Base-by-base conservation (phyloP, 2,329 filamentous ascomycete genomes). In the Fonsecaea nubica region DNA sequence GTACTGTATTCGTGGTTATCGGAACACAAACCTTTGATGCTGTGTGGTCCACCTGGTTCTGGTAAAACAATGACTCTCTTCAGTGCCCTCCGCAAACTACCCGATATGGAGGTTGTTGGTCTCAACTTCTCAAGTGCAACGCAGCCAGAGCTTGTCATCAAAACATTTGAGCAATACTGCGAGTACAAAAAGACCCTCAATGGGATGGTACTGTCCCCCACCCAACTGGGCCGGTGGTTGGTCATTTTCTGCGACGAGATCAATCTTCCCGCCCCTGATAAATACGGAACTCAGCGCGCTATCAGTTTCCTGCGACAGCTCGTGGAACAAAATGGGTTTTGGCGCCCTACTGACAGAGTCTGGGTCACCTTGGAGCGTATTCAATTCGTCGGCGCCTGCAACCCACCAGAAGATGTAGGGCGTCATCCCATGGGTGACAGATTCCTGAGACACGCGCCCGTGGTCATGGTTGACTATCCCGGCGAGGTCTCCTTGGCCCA, bases 51-150 rank as follows among this genome's bases (percentile, higher is more conserved):
- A 76, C 95, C 95, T 65, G 95, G 95, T 82, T 99, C 95, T 59
- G 95, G 95, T 84, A 99, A 99, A 83, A 99, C 95, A 4, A 99
- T 99, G 95, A 99, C 95, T 10, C 84, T 99, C 12, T 99, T 99
- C 83, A 97, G 94, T 77, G 95, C 95, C 38, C 87, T 99, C 62
- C 90, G 95, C 71, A 99, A 99, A 80, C 84, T 99, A 65, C 94
- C 94, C 3, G 97, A 97, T 77, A 97, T 99, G 93, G 95, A 99
- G 80, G 93, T 97, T 65, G 96, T 99, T 36, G 95, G 95, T 57
- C 92, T 99, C 77, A 99, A 99, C 80, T 99, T 99, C 79, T 99
- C 96, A 4, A 99, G 95, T 74, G 96, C 95, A 1, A 99, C 96
- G 0, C 99, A 95, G 0, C 96, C 95, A 0, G 96, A 99, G 78